These are phyloP conservation scores for Coniochaeta sp. DNA, from an alignment of 2,329 filamentous ascomycete species.

Conservation along the genomic window DNA sequence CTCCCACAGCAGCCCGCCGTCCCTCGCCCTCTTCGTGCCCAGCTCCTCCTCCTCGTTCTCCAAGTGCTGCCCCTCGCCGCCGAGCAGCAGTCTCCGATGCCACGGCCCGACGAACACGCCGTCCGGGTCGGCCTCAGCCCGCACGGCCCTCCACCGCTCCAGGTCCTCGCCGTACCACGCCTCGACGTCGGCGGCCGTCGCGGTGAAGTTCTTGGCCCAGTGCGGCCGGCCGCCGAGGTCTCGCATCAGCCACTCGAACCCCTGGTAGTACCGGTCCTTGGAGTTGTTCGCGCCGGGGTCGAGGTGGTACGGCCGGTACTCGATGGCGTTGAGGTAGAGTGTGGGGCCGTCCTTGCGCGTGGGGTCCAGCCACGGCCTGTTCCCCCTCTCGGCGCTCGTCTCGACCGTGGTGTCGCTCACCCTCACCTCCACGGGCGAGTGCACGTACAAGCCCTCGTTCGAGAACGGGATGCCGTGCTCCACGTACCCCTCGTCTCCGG, in stretches of 20 bases:
- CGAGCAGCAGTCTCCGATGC: constrained; percentile 47
- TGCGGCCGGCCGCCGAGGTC: constrained; percentile 68
- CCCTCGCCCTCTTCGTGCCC: not conserved
- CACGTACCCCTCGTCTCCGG: constrained; percentile 53
- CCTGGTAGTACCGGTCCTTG: constrained; percentile 64
- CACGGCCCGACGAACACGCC: constrained; percentile 84
- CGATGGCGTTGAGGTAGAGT: constrained; percentile 72
- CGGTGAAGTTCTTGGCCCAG: constrained; percentile 75
- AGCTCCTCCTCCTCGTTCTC: not conserved
- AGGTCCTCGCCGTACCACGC: constrained; percentile 57
- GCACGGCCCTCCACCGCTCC: constrained; percentile 52
- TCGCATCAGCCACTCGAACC: constrained; percentile 77
- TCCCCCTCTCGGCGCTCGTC: constrained; percentile 16
- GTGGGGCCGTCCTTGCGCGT: constrained; percentile 55
- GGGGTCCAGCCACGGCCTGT: constrained; percentile 48
- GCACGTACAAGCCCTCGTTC: constrained; percentile 62
- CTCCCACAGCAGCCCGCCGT: not conserved
- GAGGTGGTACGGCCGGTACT: constrained; percentile 66
- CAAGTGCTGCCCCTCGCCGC: not conserved
- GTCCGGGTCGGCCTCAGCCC: constrained; percentile 61
- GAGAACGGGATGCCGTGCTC: constrained; percentile 62
- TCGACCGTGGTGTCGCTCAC: constrained; percentile 54
- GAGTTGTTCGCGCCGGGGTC: constrained; percentile 55
- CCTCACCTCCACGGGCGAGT: constrained; percentile 72
- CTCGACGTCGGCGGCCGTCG: constrained; percentile 46